phyloP scores from a whole-genome alignment of 169 alveolate species.

The Neospora caninum region DNA sequence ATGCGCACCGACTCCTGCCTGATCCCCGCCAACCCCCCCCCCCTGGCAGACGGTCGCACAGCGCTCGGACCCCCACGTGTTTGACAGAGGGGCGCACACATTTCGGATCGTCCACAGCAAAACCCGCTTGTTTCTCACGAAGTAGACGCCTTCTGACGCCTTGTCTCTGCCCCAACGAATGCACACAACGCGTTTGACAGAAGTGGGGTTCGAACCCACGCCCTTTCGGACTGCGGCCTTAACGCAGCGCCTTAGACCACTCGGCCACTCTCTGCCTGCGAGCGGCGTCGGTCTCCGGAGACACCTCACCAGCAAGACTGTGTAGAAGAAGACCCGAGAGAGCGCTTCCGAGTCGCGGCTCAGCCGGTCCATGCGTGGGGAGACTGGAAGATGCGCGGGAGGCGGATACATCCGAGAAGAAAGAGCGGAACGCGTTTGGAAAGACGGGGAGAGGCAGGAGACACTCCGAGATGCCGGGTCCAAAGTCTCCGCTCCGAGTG shows the following conservation, averaged over 20 bases:
- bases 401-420: background rate
- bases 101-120: no score
- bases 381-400: background rate
- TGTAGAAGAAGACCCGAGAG: background rate
- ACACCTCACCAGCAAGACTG: background rate
- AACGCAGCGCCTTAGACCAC: slow-evolving; percentile 99
- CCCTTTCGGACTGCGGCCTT: slow-evolving; percentile 99
- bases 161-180: no score
- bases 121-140: no score
- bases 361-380: background rate
- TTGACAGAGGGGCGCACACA: no score
- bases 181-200: slow-evolving; percentile 81
- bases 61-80: no score
- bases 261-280: slow-evolving; percentile 85
- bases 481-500: background rate
- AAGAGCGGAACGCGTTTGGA: background rate
- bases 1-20: no score
- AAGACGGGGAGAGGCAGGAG: background rate
- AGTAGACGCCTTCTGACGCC: no score
- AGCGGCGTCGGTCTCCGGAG: no score
- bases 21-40: no score
- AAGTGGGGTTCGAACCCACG: slow-evolving; percentile 99
- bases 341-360: background rate
- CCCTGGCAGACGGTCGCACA: no score
- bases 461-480: background rate